Evolutionary conservation across 1,139 yeast species (phyloP), one percentile per base, ranked within the genome.

Genomic region (Suhomyces wounanorum): DNA sequence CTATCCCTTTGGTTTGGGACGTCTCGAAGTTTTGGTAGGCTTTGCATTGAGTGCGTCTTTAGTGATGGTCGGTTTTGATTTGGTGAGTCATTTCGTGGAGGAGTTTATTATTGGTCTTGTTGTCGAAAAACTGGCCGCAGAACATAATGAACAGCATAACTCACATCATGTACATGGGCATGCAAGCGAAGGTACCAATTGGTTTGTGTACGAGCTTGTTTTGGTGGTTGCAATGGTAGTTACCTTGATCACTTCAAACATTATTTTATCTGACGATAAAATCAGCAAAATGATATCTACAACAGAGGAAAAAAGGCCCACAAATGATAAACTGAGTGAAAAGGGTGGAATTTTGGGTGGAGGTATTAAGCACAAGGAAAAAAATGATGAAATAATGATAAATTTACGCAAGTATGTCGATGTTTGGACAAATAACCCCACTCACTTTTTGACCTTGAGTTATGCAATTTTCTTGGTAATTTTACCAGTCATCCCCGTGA

Each of bases 1-100:
- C 16, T 87, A 84, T 58, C 99, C 99, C 0, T 94, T 94, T 73
- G 98, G 98, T 0, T 73, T 94, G 38, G 96, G 95, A 23, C 76
- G 98, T 53, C 77, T 89, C 21, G 97, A 94, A 62, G 96, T 92
- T 0, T 72, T 94, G 26, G 85, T 88, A 37, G 96, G 96, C 3
- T 92, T 91, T 73, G 97, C 95, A 0, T 74, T 91, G 45, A 85
- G 96, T 18, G 86, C 94, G 0, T 85, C 96, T 1, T 77, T 94
- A 54, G 77, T 92, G 21, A 94, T 92, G 81, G 96, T 92, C 57
- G 97, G 98, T 0, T 82, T 90, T 52, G 98, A 94, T 65, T 75
- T 94, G 51, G 73, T 89, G 48, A 88, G 96, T 49, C 99, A 94
- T 66, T 79, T 89, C 13, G 62, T 89, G 18, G 97, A 94, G 66